These are phyloP conservation scores for Dendrobium catenatum DNA, from an alignment of 106 monocot genomes.

Conservation along the genomic window DNA sequence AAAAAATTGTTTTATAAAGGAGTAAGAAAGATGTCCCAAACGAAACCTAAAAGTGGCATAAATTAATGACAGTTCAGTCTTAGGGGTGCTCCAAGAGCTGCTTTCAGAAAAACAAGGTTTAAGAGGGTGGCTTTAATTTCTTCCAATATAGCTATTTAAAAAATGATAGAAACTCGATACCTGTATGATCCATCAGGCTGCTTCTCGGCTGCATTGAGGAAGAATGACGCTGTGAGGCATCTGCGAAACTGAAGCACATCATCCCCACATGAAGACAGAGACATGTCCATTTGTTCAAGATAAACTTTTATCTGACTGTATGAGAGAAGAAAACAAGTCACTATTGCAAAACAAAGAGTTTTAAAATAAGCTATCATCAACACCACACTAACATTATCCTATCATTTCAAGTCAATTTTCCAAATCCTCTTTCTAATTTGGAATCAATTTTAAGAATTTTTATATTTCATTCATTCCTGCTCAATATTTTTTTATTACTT, in stretches of 20 bases:
- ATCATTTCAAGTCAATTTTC: neutral
- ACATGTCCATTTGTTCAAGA: conserved; percentile 68
- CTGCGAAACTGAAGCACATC: conserved; percentile 81
- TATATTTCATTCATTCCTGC: no score
- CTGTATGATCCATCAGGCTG: conserved; percentile 93
- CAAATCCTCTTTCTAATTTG: neutral
- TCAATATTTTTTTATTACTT: no score
- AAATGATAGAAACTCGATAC: conserved; percentile 17
- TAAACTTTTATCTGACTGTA: conserved; percentile 75
- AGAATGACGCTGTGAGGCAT: conserved; percentile 87
- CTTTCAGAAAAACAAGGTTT: no score
- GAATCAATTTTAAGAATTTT: no score
- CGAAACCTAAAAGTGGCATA: no score
- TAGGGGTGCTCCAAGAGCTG: no score
- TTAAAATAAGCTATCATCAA: neutral
- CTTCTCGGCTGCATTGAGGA: conserved; percentile 82
- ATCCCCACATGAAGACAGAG: conserved; percentile 64
- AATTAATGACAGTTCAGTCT: no score
- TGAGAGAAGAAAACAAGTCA: neutral
- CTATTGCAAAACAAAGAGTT: neutral
- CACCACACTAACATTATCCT: neutral
- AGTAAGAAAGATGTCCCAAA: no score
- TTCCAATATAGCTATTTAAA: neutral
- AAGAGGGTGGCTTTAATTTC: neutral
- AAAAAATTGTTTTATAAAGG: no score